Evolutionary conservation across 2,329 filamentous ascomycete species (phyloP).

Genomic region (Clonostachys solani): DNA sequence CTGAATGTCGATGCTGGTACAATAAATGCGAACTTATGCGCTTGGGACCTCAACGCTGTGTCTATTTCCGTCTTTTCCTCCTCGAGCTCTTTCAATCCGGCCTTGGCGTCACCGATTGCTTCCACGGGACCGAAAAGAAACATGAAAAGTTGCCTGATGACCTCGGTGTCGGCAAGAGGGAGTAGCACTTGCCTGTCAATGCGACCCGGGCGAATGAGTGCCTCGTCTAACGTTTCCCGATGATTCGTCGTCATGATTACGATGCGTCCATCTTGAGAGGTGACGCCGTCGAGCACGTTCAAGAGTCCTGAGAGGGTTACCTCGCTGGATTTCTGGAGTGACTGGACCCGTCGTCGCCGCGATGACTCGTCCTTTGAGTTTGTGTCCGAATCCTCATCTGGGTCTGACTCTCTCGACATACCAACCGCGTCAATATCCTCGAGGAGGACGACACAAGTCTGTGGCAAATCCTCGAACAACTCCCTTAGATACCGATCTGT

Average conservation of each 20-base stretch:
- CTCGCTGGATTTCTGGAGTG: too few species aligned
- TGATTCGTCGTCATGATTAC: conserved; percentile 61
- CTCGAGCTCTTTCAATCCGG: too few species aligned
- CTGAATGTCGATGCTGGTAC: too few species aligned
- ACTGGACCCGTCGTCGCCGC: conserved; percentile 56
- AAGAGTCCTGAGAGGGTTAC: conserved; percentile 38
- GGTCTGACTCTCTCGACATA: too few species aligned
- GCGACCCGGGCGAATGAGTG: conserved; percentile 57
- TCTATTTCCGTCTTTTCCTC: too few species aligned
- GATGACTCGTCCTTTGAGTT: conserved; percentile 39
- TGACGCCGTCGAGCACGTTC: conserved; percentile 75
- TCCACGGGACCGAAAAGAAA: too few species aligned
- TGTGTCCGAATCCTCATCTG: conserved; percentile 60
- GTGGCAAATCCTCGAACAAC: conserved; percentile 64
- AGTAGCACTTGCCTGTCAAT: conserved; percentile 32
- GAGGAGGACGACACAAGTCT: conserved; percentile 63
- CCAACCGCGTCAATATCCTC: conserved; percentile 43
- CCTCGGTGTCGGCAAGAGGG: too few species aligned
- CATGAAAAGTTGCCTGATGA: too few species aligned
- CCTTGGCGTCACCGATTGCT: too few species aligned
- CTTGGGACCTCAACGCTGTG: too few species aligned
- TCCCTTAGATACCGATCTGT: conserved; percentile 30
- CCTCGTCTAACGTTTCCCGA: conserved; percentile 55
- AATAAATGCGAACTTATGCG: too few species aligned
- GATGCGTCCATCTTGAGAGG: conserved; percentile 29